phyloP scores from a whole-genome alignment of 139 green algal species.

The Chlorella sp. region DNA sequence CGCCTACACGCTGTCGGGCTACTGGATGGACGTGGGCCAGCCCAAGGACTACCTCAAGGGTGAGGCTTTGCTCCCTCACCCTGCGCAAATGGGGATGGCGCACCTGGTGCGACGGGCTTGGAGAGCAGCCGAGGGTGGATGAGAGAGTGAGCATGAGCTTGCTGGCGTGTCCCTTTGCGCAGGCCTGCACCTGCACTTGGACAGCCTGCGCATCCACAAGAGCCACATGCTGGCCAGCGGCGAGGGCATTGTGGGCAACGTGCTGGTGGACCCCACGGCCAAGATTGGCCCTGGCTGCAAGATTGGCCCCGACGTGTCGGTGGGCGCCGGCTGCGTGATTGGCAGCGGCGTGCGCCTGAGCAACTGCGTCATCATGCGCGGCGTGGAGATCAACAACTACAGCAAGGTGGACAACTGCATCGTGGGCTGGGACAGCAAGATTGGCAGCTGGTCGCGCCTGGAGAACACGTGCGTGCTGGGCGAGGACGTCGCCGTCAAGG shows the following conservation, averaged over 20 bases:
- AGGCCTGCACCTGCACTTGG: slow-evolving; percentile 83
- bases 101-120: too few relatives aligned
- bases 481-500: slow-evolving; percentile 82
- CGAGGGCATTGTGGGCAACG: slow-evolving; percentile 41
- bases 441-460: slow-evolving; percentile 83
- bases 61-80: too few relatives aligned
- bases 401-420: slow-evolving; percentile 76
- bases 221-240: slow-evolving; percentile 51
- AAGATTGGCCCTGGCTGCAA: slow-evolving; percentile 79
- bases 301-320: slow-evolving; percentile 67
- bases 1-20: slow-evolving; percentile 83
- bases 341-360: slow-evolving; percentile 85
- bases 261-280: slow-evolving; percentile 68
- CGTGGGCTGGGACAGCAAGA: slow-evolving; percentile 79
- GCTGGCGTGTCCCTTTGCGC: not conserved
- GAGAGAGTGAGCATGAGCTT: not conserved
- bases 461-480: slow-evolving; percentile 93
- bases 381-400: slow-evolving; percentile 60
- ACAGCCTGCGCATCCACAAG: slow-evolving; percentile 52
- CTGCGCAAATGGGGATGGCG: too few relatives aligned
- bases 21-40: slow-evolving; percentile 99
- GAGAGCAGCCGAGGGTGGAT: not conserved
- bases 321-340: slow-evolving; percentile 81
- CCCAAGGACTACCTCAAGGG: slow-evolving; percentile 85
- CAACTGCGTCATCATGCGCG: slow-evolving; percentile 82